Base-by-base conservation (phyloP, 257 asterid species). In the Plantago ovata region DNA sequence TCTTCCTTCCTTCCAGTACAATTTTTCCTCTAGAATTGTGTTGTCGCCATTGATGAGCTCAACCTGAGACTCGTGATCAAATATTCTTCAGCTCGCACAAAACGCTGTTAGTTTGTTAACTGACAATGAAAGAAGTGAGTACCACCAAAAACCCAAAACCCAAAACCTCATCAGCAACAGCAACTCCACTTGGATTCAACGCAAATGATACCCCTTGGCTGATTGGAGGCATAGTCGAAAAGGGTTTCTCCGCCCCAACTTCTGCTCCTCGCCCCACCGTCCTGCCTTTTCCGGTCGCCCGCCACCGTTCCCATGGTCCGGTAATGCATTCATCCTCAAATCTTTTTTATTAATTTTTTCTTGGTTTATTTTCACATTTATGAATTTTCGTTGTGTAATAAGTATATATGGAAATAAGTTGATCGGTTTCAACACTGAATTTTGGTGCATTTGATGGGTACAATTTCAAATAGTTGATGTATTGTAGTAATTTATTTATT, bases 221-320 rank as follows among this genome's bases (percentile, higher is more conserved):
- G 18, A 63, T 91, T 53, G 96, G 94, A 11, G 89, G 95, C 69
- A 79, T 87, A 69, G 76, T 91, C 14, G 95, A 91, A 73, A 91
- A 91, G 75, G 98, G 98, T 9, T 89, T 89, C 72, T 71, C 87
- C 19, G 33, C 56, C 62, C 73, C 79, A 42, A 9, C 57, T 62
- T 44, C 74, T 15, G 68, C 73, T 13, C 96, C 94, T 47, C 85
- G 72, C 21, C 95, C 98, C 50, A 60, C 87, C 42, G 88, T 85
- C 57, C 79, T 83, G 67, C 86, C 98, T 41, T 91, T 91, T 59
- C 98, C 95, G 12, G 82, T 69, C 32, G 96, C 96, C 44, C 96
- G 94, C 71, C 98, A 91, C 72, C 96, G 96, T 71, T 80, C 98
- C 45, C 85, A 79, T 60, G 94, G 86, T 69, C 96, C 95, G 14